Base-by-base conservation (phyloP, 2,329 filamentous ascomycete species). In the Emergomyces orientalis region DNA sequence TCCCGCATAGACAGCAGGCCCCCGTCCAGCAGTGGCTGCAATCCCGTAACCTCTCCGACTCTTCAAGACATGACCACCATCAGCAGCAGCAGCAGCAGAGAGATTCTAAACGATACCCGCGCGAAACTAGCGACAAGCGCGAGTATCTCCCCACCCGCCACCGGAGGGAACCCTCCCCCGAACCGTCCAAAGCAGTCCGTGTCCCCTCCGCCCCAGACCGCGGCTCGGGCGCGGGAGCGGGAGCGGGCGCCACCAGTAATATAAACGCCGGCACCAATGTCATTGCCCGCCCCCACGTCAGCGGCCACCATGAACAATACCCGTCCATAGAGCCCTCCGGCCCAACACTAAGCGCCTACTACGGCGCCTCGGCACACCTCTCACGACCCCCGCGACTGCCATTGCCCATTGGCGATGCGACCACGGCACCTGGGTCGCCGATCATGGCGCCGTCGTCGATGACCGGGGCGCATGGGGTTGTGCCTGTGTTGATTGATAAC, bases 331-430 rank as follows among this genome's bases (percentile, higher is more conserved):
- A 71, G 64, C 74, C 78, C 41, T 79, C 78, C 37, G 78, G 72
- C n/a, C 77, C 77, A 49, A 74, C 73, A 71, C 75, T 69, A 73
- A 82, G 75, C 80, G 79, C 77, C 76, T 77, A 77, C 66, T 77
- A 78, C 67, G 74, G 69, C 61, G 69, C 73, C 5, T 74, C 74
- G 17, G 70, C 75, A 60, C 73, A 79, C 69, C 69, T 78, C 59
- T 73, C 80, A 74, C 71, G 78, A n/a, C 93, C 93, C 55, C 93
- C 93, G 59, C 88, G 93, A 65, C 81, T 97, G 70, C 93, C 93
- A 63, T 84, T 97, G 64, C 92, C 93, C 62, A 97, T 97, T 70
- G 91, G 95, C 70, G 90, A 97, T 79, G 91, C 96, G 73, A 84
- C 89, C 17, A 88, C 94, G 69, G 91, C 89, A 0, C 93, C 93